Base-by-base conservation (phyloP, 495 filamentous ascomycete species). In the Aspergillus indologenus region DNA sequence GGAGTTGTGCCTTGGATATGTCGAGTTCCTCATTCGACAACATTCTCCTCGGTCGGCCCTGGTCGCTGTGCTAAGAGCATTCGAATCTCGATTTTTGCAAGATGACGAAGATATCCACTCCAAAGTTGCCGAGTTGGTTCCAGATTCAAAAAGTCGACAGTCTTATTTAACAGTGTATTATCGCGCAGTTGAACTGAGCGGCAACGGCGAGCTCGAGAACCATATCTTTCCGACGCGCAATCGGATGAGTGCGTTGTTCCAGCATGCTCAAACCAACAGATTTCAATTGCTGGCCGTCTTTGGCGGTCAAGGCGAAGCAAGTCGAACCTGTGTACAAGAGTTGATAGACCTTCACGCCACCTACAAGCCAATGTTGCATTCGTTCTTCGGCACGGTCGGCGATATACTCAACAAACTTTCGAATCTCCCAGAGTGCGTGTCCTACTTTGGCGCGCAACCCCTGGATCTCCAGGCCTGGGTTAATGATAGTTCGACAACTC, bases 381-480 rank as follows among this genome's bases (percentile, higher is more conserved):
- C 18, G 9, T 53, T 66, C 9, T 15, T 69, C 15, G 34, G 45
- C 14, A 54, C 53, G 17, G 53, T 65, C 34, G 61, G 60, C 4
- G 49, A 63, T 21, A 45, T 61, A 15, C 63, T 71, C 3, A 44
- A 29, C 24, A 45, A 57, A n/a, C 56, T 67, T 5, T 67, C 58
- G 8, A 53, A 24, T 0, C 46, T 54, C 18, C 24, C 46, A 21
- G 45, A 67, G 22, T 59, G 42, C 15, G 45, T 40, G 7, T 45
- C 40, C 20, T 62, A 58, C 23, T 62, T 56, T 50, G 55, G 46
- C 40, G 59, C 52, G 14, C 53, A 55, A 12, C 17, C 42, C 9
- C 24, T 71, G 0, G 60, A 67, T 29, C 53, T 73, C 45, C 26
- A 54, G 12, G 18, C 26, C 6, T 75, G 71, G 71, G 20, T 75